phyloP scores from a whole-genome alignment of 257 asterid genomes.

The Euphrasia confusa region DNA sequence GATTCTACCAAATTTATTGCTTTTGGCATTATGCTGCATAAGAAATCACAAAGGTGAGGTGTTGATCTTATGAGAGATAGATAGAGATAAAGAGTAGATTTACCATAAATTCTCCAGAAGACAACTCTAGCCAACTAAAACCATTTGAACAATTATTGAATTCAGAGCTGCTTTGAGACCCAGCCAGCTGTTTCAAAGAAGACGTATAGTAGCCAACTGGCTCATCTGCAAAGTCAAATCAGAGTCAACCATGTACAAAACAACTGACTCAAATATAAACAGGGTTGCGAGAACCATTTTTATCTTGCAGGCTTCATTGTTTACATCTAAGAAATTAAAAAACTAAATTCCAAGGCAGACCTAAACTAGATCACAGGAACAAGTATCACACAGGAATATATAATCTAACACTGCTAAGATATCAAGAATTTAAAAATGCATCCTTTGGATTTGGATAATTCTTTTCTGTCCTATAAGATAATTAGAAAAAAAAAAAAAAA shows the following conservation, averaged over 20 bases:
- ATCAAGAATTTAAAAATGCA: neutral
- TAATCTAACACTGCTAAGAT: neutral
- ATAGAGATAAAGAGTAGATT: slow-evolving; percentile 23
- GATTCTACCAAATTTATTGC: slow-evolving; percentile 48
- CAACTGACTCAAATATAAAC: slow-evolving; percentile 2
- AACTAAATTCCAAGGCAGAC: slow-evolving; percentile 7
- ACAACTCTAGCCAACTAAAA: slow-evolving; percentile 62
- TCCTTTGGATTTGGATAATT: slow-evolving; percentile 11
- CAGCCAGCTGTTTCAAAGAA: slow-evolving; percentile 51
- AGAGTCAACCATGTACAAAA: slow-evolving; percentile 22
- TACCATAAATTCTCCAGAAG: slow-evolving; percentile 61
- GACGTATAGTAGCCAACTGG: slow-evolving; percentile 61
- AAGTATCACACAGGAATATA: neutral
- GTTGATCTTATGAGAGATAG: slow-evolving; percentile 10
- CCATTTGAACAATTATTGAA: slow-evolving; percentile 33
- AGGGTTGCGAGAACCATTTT: neutral
- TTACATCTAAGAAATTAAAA: slow-evolving; percentile 14
- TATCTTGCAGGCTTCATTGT: neutral
- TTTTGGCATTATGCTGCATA: slow-evolving; percentile 45
- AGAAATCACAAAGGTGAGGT: slow-evolving; percentile 18
- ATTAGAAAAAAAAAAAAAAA: slow-evolving; percentile 5
- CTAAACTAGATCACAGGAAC: slow-evolving; percentile 5
- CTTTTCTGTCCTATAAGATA: slow-evolving; percentile 4
- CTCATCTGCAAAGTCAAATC: slow-evolving; percentile 49
- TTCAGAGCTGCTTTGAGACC: slow-evolving; percentile 33